Base-by-base conservation (phyloP, 176 grass and related monocot genomes). In the Triticum timopheevii region DNA sequence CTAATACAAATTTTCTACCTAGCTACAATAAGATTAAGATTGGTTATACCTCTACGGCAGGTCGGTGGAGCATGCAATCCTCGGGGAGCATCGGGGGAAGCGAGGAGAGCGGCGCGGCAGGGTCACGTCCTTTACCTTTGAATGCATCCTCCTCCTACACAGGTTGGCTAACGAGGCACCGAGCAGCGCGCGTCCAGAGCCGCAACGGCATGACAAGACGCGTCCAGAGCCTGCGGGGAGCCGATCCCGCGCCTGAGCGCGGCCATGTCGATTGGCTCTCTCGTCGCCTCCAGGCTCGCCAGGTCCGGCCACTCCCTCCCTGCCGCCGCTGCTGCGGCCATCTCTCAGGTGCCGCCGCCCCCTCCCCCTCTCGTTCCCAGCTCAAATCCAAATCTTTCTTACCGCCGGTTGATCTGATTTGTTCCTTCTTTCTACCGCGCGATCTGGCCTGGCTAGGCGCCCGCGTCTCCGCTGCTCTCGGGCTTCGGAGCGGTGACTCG, bases 271-370 rank as follows among this genome's bases (percentile, higher is more conserved):
- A 90, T 93, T 19, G 85, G 87, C 34, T 89, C 91, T 28, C 90
- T 97, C 76, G 61, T 97, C 61, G 74, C 90, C 22, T 95, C 92
- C 25, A 90, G 93, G 84, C 50, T 95, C 76, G 85, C 90, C 68
- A 88, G 92, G 89, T 92, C 89, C 56, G 70, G 79, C 78, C 73
- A 40, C 15, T 64, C 66, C 73, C 59, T 91, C 66, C 16, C 52
- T 5, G 39, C 88, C 23, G 87, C 89, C 15, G 39, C 88, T 23
- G 83, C 89, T 12, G 10, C 45, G 12, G 22, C 91, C 25, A 39
- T 88, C 54, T 83, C 85, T 62, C 89, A 97, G 95, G 95, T 97
- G 13, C 35, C 22, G 40, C 13, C 13, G 0, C 47, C 47, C 47
- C 47, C 13, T 50, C 47, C 47, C 4, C 4, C n/a, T 22, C 36